These are phyloP conservation scores for Dactylis glomerata DNA, from an alignment of 176 grass and related monocot genomes.

Conservation along the genomic window DNA sequence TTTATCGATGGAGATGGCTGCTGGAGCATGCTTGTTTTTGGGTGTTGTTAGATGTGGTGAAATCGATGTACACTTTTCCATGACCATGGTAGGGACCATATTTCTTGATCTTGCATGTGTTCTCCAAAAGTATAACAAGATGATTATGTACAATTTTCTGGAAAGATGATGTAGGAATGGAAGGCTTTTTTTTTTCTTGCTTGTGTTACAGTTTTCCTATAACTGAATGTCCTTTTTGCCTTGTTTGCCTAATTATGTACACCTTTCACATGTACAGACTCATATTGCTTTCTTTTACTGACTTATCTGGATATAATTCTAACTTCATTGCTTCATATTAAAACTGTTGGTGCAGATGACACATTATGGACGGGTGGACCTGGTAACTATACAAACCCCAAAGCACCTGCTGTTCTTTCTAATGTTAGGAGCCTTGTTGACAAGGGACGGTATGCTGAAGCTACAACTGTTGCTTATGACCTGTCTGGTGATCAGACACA, in stretches of 20 bases:
- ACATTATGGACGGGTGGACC: conserved; percentile 93
- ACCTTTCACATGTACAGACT: neutral
- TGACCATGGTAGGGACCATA: neutral
- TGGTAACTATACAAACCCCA: conserved; percentile 73
- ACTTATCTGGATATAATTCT: neutral
- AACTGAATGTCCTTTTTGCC: neutral
- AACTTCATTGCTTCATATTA: conserved; percentile 27
- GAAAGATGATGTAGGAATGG: neutral
- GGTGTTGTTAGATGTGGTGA: neutral
- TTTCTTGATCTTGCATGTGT: conserved; percentile 4
- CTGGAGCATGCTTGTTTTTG: neutral
- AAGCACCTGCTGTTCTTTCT: conserved; percentile 61
- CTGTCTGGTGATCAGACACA: conserved; percentile 55
- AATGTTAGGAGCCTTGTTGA: conserved; percentile 87
- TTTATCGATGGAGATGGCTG: neutral
- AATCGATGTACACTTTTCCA: neutral
- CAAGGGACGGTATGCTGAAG: conserved; percentile 64
- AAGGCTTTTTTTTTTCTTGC: neutral
- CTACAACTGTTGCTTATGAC: conserved; percentile 56
- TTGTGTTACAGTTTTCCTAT: neutral
- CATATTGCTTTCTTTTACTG: neutral
- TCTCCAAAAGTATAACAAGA: neutral
- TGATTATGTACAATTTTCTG: neutral
- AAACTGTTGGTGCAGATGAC: conserved; percentile 63
- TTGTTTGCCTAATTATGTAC: neutral